Evolutionary conservation across 192 early-diverging fungal species (phyloP), one percentile per base, ranked within the genome.

Genomic region (Thoreauomyces humboldtii): DNA sequence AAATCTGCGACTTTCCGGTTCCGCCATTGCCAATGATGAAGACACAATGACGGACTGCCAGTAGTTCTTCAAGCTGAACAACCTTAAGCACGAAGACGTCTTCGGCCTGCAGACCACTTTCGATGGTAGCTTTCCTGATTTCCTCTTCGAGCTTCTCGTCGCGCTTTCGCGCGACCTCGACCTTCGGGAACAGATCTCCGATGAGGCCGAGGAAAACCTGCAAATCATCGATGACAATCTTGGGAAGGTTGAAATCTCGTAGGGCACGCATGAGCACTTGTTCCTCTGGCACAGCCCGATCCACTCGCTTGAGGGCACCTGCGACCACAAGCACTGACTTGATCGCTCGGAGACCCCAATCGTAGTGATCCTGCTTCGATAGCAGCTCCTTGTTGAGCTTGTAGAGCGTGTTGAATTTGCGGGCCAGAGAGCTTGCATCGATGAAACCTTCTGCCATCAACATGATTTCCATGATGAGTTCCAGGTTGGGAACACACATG

Each of bases 391-490:
- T 67, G 67, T 83, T 83, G 21, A 86, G 65, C 59, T 86, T 86
- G 73, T 86, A 86, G 0, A 86, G 65, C 0, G 85, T 86, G 67
- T 80, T 81, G 75, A 86, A 86, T 66, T 86, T 86, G 31, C 83
- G 60, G 2, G 85, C 85, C 42, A 86, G 68, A 14, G 74, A 66
- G 55, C 78, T 81, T 4, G 85, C 85, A 72, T 86, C 85, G 12
- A 86, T 77, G 58, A 86, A 86, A 31, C 85, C 85, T 85, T 86
- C 85, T 4, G 85, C 82, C 85, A 86, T 86, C 28, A 86, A 58
- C 81, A 84, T 86, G 73, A 86, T 86, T 85, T 86, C 85, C 53
- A 79, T 82, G 72, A 86, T 86, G 31, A 86, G 75, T 61, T 86
- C 82, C 38, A 86, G 65, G 61, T 86, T 84, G 19, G 85, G 85